Evolutionary conservation across 2,329 filamentous ascomycete species (phyloP).

Genomic region (Colletotrichum abscissum): DNA sequence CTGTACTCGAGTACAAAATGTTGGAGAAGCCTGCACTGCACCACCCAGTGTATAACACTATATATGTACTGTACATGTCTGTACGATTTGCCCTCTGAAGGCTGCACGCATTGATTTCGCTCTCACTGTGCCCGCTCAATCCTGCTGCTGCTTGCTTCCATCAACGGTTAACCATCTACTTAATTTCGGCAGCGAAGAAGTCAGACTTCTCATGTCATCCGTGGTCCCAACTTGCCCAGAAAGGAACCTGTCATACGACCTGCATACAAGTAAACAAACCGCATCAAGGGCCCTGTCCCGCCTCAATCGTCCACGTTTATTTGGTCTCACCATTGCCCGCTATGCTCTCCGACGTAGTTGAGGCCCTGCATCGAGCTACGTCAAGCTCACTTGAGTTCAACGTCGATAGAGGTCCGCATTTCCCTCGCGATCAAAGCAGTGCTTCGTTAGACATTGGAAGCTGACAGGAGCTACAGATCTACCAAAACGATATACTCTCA

Average conservation of each 20-base stretch:
- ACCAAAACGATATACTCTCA: background rate
- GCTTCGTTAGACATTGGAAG: background rate
- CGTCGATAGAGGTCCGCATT: background rate
- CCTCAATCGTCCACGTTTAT: background rate
- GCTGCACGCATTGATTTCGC: no score
- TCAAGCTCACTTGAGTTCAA: background rate
- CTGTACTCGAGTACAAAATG: background rate
- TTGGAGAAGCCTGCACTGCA: background rate
- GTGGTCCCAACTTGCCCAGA: background rate
- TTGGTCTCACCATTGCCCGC: background rate
- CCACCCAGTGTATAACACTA: background rate
- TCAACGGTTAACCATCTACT: background rate
- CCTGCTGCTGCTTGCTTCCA: no score
- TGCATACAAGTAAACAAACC: background rate
- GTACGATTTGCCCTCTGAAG: no score
- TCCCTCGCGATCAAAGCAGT: background rate
- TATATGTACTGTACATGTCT: background rate
- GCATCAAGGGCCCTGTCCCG: no score
- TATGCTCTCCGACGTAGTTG: background rate
- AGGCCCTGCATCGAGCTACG: background rate
- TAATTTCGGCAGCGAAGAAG: background rate
- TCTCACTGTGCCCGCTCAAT: no score
- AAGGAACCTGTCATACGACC: background rate
- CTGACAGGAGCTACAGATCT: slow-evolving; percentile 3
- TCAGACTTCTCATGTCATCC: background rate